phyloP scores from a whole-genome alignment of 176 grass and related monocot genomes.

The Aegilops longissima region DNA sequence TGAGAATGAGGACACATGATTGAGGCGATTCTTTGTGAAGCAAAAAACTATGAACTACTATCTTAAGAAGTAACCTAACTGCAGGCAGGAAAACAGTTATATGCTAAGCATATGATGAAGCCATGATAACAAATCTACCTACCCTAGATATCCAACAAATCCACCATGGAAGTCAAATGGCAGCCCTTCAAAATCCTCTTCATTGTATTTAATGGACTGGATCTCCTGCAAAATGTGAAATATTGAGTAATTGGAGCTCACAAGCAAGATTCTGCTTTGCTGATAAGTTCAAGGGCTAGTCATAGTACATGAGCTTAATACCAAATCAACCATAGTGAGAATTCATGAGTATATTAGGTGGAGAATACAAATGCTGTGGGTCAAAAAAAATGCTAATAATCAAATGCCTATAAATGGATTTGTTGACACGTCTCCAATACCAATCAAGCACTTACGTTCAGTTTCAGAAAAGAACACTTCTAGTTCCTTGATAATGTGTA shows the following conservation, averaged over 20 bases:
- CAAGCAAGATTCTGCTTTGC: background rate
- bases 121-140: conserved; percentile 30
- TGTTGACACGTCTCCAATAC: background rate
- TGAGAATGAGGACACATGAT: background rate
- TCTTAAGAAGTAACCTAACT: conserved; percentile 1
- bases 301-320: background rate
- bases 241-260: background rate
- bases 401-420: background rate
- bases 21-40: background rate
- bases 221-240: conserved; percentile 63
- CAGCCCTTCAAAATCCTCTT: conserved; percentile 78
- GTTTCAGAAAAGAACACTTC: background rate
- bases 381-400: background rate
- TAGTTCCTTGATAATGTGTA: background rate
- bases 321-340: background rate
- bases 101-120: background rate
- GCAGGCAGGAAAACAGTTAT: background rate
- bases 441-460: background rate
- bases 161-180: conserved; percentile 96
- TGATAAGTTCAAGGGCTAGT: background rate
- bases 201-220: conserved; percentile 66
- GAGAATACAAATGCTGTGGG: background rate
- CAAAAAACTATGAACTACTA: background rate
- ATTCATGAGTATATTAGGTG: background rate
- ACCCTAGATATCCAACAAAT: conserved; percentile 91